Conservation (phyloP, 768 basidiomycete genomes). For the Pleurotus sapidus region DNA sequence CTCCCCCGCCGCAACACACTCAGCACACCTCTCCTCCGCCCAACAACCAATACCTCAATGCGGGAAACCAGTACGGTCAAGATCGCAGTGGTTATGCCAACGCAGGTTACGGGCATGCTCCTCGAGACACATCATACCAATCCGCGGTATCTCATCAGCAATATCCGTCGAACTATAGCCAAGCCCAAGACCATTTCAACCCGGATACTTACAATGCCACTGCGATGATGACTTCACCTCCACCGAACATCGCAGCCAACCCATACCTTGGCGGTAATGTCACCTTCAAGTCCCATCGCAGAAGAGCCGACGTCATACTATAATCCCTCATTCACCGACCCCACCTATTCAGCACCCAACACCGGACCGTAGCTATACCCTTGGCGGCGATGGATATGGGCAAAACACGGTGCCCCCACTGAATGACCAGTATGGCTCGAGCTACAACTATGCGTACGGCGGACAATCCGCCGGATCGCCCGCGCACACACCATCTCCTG, state of each 20-base stretch:
- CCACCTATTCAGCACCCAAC: slow-evolving; percentile 20
- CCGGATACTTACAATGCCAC: slow-evolving; percentile 38
- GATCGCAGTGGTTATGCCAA: slow-evolving; percentile 29
- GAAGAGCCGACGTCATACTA: slow-evolving; percentile 22
- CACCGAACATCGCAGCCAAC: slow-evolving; percentile 9
- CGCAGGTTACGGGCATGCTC: slow-evolving; percentile 49
- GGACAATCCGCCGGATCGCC: slow-evolving; percentile 26
- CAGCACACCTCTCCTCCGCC: slow-evolving; percentile 15
- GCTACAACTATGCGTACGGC: slow-evolving; percentile 20
- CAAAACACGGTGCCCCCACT: slow-evolving; percentile 39
- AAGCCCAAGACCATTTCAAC: slow-evolving; percentile 38
- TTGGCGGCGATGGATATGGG: slow-evolving; percentile 57
- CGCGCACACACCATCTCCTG: slow-evolving; percentile 22
- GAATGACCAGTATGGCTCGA: slow-evolving; percentile 17
- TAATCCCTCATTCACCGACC: slow-evolving; percentile 18
- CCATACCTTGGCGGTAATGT: slow-evolving; percentile 11
- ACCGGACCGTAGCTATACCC: slow-evolving; percentile 52
- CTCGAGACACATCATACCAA: slow-evolving; percentile 55
- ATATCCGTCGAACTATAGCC: slow-evolving; percentile 41
- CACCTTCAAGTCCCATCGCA: not conserved
- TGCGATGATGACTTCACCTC: slow-evolving; percentile 15
- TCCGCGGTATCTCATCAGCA: slow-evolving; percentile 50
- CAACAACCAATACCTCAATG: slow-evolving; percentile 30
- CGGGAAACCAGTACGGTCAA: slow-evolving; percentile 29
- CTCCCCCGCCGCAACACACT: slow-evolving; percentile 16